Evolutionary conservation across 805 yeast genomes (phyloP), one percentile per base, ranked within the genome.

Genomic region (Starmerella bombi): DNA sequence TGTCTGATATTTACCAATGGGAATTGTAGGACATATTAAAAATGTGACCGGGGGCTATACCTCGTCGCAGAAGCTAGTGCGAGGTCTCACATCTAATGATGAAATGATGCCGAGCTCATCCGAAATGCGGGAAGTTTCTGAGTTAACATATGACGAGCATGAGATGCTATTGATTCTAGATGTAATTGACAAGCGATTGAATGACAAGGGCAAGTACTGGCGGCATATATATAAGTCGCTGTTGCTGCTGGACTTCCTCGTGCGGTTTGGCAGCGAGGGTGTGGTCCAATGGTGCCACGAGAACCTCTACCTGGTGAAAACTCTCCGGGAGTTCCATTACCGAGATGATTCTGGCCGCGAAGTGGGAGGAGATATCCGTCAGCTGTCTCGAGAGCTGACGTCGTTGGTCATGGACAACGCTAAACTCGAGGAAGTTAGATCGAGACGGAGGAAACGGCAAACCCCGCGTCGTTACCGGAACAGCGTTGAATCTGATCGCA

Each of bases 201-300:
- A 88, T 56, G 97, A 88, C 58, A 86, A 86, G 65, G 97, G 97
- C 46, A 86, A 85, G 59, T 81, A 88, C 63, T 88, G 96, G 96
- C 72, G 94, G 50, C 98, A 88, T 59, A 86, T 88, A 37, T 86
- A 93, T 48, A 91, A 88, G 60, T 77, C 94, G 1, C 67, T 88
- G 46, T 80, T 93, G 2, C 77, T 88, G n/a, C 68, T 88, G 51
- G 95, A 86, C 54, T 88, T 77, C 61, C 66, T 86, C 43, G 84
- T 86, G 16, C 74, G 91, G 51, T 72, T 70, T 45, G 98, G 96
- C 30, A 72, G 85, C 17, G 94, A 85, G 50, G 78, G 80, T 54
- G 88, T 86, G 54, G 94, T 86, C 5, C 65, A 77, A 29, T 88
- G 98, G 98, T 75, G 86, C 45, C 80, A 76, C 56, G 94, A 84